Evolutionary conservation across 495 filamentous ascomycete genomes (phyloP).

Genomic region (Aspergillus ellipticus): DNA sequence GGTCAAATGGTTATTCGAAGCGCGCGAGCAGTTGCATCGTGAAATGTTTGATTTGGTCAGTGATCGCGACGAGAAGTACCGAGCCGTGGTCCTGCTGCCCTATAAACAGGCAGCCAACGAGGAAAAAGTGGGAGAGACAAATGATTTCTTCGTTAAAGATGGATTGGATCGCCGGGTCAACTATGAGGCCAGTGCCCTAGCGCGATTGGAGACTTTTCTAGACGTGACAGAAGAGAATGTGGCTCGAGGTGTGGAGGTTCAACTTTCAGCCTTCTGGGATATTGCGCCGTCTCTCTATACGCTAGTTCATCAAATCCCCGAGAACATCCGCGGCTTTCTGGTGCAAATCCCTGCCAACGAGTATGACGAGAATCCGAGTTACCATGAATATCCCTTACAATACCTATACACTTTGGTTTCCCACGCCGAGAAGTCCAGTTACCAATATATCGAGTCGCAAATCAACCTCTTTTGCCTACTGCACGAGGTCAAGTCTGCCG

Average conservation of each 20-base stretch:
- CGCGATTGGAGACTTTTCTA: conserved; percentile 73
- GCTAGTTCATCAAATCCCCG: conserved; percentile 73
- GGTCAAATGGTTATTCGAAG: conserved; percentile 96
- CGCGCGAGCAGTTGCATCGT: conserved; percentile 78
- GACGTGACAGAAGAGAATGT: conserved; percentile 82
- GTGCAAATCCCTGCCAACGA: conserved; percentile 70
- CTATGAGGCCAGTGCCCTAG: conserved; percentile 61
- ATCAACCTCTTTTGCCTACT: conserved; percentile 88
- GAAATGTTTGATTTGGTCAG: conserved; percentile 79
- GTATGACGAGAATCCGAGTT: conserved; percentile 79
- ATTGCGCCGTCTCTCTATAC: conserved; percentile 79
- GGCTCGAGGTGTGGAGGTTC: conserved; percentile 80
- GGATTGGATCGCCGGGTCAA: conserved; percentile 60
- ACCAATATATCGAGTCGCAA: conserved; percentile 95
- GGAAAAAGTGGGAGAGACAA: conserved; percentile 71
- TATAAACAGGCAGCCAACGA: conserved; percentile 67
- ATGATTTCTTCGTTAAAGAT: conserved; percentile 78
- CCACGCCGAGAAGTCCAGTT: conserved; percentile 85
- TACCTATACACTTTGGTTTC: conserved; percentile 80
- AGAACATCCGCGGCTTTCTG: conserved; percentile 53
- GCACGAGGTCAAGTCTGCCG: conserved; percentile 85
- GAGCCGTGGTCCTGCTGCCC: conserved; percentile 72
- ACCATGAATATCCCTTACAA: conserved; percentile 73
- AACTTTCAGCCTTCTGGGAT: conserved; percentile 94
- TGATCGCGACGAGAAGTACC: conserved; percentile 82